Base-by-base conservation (phyloP, 306 rosid species). In the Albizia julibrissin region DNA sequence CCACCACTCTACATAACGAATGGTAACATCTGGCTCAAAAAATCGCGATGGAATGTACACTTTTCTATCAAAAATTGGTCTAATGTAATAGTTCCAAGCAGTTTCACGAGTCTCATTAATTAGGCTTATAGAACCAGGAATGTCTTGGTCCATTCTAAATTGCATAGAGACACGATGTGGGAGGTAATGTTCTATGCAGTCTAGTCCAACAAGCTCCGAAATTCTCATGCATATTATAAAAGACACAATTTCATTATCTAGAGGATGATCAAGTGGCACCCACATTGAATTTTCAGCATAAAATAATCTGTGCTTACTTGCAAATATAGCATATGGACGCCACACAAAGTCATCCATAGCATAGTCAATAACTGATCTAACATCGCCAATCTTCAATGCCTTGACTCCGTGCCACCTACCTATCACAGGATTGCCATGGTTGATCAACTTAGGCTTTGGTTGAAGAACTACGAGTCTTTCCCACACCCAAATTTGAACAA, bases 401-500 rank as follows among this genome's bases (percentile, higher is more conserved):
- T 6, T 70, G 11, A 85, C 85, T 29, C 27, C 54, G 69, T 87
- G 77, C 90, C 92, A 89, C 82, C 80, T 81, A 46, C 84, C 85
- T 73, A 88, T n/a, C 33, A 77, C 0, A 39, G 89, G 84, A 27
- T 83, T 74, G 3, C 31, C 87, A 50, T 1, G 2, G 56, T 34
- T 54, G 44, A 61, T 22, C 19, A 21, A 7, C 4, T 66, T 72
- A 0, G 87, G 87, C 10, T 75, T n/a, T 50, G 90, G 93, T 59
- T 84, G 83, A 34, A 90, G 58, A 59, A 69, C 69, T 21, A 22
- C 19, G 75, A 91, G 66, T 54, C 95, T 89, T 77, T 89, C 95
- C 93, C 87, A 89, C 15, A 54, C 87, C 95, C 93, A 91, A 79
- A 91, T 24, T 49, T 88, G 93, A 77, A 91, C 91, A 62, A 89